Base-by-base conservation (phyloP, 331 rosid genomes). In the Quercus lobata region DNA sequence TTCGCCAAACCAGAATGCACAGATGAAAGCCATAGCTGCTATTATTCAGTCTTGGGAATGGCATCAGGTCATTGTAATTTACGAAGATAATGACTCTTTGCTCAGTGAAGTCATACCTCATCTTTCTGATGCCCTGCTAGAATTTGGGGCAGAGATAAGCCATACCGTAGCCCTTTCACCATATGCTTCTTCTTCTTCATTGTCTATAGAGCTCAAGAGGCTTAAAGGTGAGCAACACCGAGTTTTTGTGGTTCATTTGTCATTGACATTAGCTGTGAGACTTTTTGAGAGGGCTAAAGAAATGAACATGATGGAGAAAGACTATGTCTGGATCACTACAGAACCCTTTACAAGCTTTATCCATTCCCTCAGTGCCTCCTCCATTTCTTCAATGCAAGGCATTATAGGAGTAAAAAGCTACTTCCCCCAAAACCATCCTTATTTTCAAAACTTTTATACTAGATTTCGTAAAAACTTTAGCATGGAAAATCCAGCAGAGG, bases 291-390 rank as follows among this genome's bases (percentile, higher is more conserved):
- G 27, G 44, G 88, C 88, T 34, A 83, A 65, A 5, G 79, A 83
- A 56, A 69, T 86, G 83, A 66, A 81, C 5, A 87, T 87, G 90
- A 76, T 87, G 79, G 87, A 80, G 63, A 80, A 78, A 41, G 90
- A 44, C 60, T 87, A 80, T 76, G 90, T 85, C 21, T 87, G 91
- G 93, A 89, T 90, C 77, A 80, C 87, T 8, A 82, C 87, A 24
- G 88, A 87, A 71, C 71, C 83, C n/a, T 73, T 86, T 75, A 78
- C 93, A 27, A 82, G 78, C 78, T 83, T 87, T 76, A 81, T 83
- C 12, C 76, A 90, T 79, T 84, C 88, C 74, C 76, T 87, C 72
- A 76, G 80, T 80, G 80, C 84, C 46, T 80, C 93, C 60, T 76
- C 80, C 34, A 41, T 75, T 30, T 84, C 86, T 62, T 22, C 79